Evolutionary conservation across 495 filamentous ascomycete genomes (phyloP), one percentile per base, ranked within the genome.

Genomic region (Penicillium dipodomyicola): DNA sequence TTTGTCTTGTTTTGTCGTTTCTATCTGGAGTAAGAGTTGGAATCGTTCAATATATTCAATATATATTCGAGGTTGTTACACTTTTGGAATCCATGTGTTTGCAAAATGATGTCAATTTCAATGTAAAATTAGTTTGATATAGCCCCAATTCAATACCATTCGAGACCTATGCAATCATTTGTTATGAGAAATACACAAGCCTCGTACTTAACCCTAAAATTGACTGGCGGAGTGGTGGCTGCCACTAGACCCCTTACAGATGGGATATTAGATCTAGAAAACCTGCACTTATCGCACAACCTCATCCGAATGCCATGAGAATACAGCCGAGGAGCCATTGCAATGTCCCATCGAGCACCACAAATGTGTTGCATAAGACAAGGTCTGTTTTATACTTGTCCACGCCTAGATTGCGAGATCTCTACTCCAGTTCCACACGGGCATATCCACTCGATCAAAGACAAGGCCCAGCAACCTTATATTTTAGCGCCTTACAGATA

Each of bases 391-490:
- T 46, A 25, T 17, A 27, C 15, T 19, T 5, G 27, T 30, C 8
- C 2, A 48, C 9, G 35, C 39, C 30, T 47, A 54, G 43, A 46
- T 54, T 30, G 40, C 14, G n/a, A 54, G 40, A 54, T 54, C 51
- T 14, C 8, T 46, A 20, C 30, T 23, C 33, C 22, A 47, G 52
- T 54, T 54, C 52, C 52, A 54, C 52, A 46, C 29, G 27, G 22
- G 19, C 23, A 54, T 54, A 47, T 25, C 43, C 43, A 54, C 41
- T 41, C 8, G 15, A 19, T 33, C 5, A 17, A 17, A 32, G 27
- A 45, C 33, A 56, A 43, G 33, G 17, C 23, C 35, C 43, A 56
- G 17, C 10, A 46, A 47, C 52, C 52, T 54, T 49, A 51, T 52
- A 52, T 45, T 45, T 45, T 58, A 52, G 30, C 29, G 40, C 30